A percentile compares a stretch with the other conserved stretches of the same genome.
phyloP scores from a whole-genome alignment of 1,284 basidiomycete genomes.

The Cystobasidium pallidum region DNA sequence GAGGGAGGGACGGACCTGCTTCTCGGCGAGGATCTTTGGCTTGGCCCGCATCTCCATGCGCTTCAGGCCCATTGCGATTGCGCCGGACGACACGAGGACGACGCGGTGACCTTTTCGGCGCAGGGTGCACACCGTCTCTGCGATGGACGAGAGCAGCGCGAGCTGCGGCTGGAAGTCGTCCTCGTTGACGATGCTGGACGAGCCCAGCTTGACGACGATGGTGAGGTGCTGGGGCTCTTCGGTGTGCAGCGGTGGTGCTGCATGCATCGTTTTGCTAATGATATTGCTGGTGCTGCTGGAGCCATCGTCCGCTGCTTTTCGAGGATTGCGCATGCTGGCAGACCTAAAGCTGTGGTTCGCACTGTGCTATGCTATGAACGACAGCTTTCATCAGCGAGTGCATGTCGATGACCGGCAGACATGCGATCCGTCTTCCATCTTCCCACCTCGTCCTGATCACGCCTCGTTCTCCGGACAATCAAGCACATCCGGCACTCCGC shows the following conservation, averaged over 20 bases:
- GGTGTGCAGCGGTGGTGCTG: not conserved
- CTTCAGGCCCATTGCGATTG: conserved; percentile 90
- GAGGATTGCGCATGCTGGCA: conserved; percentile 33
- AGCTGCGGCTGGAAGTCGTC: conserved; percentile 83
- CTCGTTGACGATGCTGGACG: conserved; percentile 88
- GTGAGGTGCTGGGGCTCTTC: conserved; percentile 57
- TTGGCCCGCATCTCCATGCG: conserved; percentile 81
- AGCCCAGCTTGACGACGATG: conserved; percentile 90
- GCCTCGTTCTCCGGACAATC: no score
- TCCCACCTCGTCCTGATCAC: no score
- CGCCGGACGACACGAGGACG: conserved; percentile 92
- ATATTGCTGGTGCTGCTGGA: not conserved
- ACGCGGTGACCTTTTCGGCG: conserved; percentile 84
- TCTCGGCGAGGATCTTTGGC: conserved; percentile 83
- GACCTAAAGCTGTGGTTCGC: not conserved
- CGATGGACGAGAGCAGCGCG: conserved; percentile 84
- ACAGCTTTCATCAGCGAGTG: no score
- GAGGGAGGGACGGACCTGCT: conserved; percentile 66
- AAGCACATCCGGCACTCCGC: no score
- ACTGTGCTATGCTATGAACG: not conserved
- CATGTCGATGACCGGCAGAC: not conserved
- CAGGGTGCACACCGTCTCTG: conserved; percentile 84
- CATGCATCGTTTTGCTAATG: not conserved
- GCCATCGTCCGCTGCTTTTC: not conserved
- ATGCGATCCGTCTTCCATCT: no score